Base-by-base conservation (phyloP, 1,284 basidiomycete species). In the Ustilago cynodontis region DNA sequence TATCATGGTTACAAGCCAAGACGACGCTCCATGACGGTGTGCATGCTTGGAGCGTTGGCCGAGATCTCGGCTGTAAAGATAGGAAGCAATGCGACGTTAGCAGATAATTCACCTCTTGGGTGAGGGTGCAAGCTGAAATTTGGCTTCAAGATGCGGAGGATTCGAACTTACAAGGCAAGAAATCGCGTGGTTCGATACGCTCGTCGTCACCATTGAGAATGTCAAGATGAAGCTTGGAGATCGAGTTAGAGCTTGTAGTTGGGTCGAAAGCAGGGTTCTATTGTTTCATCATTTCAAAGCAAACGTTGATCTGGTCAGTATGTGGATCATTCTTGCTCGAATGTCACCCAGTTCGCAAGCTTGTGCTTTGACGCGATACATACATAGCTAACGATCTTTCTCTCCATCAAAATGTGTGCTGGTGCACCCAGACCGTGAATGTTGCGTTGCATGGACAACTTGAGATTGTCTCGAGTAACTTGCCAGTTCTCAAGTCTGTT, bases 381-480 rank as follows among this genome's bases (percentile, higher is more conserved):
- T 81, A 95, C 95, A 70, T 90, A 87, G 57, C 90, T 87, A 16
- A 94, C 93, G 53, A 95, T 90, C 88, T 93, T 93, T 82, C 95
- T 90, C 87, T 99, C 96, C 96, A 99, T 98, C 80, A 96, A 88
- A 65, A 91, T 88, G 50, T 95, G 90, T 86, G 97, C 90, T 6
- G 96, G 96, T 39, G 93, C 92, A 79, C 93, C 93, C 77, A 98
- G 86, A 41, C 96, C 96, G 83, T 92, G 93, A 41, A 92, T 87
- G 86, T 95, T 92, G 61, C 95, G 90, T 85, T 94, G 90, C 87
- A 97, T 88, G 50, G 91, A 94, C 70, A 97, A 88, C 86, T 93
- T 93, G 65, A 95, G 86, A 86, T 93, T 92, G 85, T 94, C 92
- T 86, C 96, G 94, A 6, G 95, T 95, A 77, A 91, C 91, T 65